Percentiles rank a stretch among this genome's conserved stretches.
These are phyloP conservation scores for Xylariaceae sp. DNA, from an alignment of 2,329 filamentous ascomycete species.

Conservation along the genomic window DNA sequence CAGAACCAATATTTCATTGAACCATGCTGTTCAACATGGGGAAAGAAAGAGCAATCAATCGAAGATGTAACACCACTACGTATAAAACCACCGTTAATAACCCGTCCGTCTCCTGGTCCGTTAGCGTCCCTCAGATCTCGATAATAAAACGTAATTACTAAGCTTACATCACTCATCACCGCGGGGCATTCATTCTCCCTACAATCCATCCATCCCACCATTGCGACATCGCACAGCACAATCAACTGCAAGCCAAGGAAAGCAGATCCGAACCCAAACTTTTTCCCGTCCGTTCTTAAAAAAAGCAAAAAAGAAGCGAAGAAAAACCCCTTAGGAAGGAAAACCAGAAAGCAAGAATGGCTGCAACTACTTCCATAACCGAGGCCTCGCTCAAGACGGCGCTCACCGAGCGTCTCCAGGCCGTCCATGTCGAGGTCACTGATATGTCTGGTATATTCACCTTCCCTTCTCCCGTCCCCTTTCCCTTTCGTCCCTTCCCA, in stretches of 20 bases:
- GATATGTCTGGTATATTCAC: conserved; percentile 75
- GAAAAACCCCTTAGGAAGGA: background rate
- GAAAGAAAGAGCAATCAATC: too few relatives aligned
- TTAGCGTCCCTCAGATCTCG: background rate
- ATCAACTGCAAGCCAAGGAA: background rate
- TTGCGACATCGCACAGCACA: conserved; percentile 12
- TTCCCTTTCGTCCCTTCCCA: conserved; percentile 7
- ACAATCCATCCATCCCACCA: background rate
- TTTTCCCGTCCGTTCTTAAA: background rate
- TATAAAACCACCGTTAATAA: too few relatives aligned
- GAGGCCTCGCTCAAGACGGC: conserved; percentile 64
- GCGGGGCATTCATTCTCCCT: conserved; percentile 5
- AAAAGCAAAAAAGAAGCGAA: background rate
- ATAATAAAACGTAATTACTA: background rate
- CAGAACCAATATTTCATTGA: too few relatives aligned
- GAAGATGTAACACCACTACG: too few relatives aligned
- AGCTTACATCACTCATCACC: conserved; percentile 8
- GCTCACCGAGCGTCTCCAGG: conserved; percentile 64
- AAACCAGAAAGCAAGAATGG: conserved; percentile 36
- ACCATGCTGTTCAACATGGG: too few relatives aligned
- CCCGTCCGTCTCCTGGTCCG: too few relatives aligned
- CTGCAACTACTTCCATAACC: conserved; percentile 60
- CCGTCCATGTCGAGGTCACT: conserved; percentile 77
- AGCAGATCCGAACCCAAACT: background rate
- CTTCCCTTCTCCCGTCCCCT: background rate